Base-by-base conservation (phyloP, 192 early-diverging fungal species). In the Rhizoclosmatium sp. region DNA sequence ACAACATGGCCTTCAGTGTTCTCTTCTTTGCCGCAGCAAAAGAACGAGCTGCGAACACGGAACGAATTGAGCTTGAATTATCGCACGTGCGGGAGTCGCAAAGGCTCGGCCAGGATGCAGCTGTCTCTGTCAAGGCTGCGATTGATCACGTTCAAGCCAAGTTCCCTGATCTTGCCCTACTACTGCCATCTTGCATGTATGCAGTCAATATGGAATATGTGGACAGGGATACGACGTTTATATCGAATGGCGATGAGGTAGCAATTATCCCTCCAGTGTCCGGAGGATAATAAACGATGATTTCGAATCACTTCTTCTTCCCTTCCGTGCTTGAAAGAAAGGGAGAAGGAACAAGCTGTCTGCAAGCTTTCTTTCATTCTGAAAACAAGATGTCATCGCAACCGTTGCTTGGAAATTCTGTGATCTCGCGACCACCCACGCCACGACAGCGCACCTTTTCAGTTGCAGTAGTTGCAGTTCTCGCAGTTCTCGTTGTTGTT, bases 161-260 rank as follows among this genome's bases (percentile, higher is more conserved):
- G 9, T 46, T 45, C 65, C 65, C 65, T 16, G 9, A 7, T 9
- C 65, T 68, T 10, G 40, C 23, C 9, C 9, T 10, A 10, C 4
- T 68, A 16, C 65, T 68, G 4, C 40, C 23, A 12, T 68, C 65
- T 10, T 68, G 65, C 44, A 44, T 68, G 65, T 46, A 42, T 47
- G 65, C 65, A 4, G 40, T 68, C 46, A 68, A 68, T 42, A 46
- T 45, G 44, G 65, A 68, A 21, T 68, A 68, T 41, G 31, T 39
- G 4, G 65, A 68, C 65, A 4, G 12, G 9, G 21, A 46, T 10
- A 21, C 4, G 9, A 21, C 3, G 3, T 5, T 68, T 10, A 16
- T 45, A 10, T 7, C 14, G 3, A 7, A 4, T 4, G 61, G 61
- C 9, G 65, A 68, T 42, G 65, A 68, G 21, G 40, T 68, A 4